These are phyloP conservation scores for Hypoxylon sp. DNA, from an alignment of 2,329 filamentous ascomycete genomes.

Conservation along the genomic window DNA sequence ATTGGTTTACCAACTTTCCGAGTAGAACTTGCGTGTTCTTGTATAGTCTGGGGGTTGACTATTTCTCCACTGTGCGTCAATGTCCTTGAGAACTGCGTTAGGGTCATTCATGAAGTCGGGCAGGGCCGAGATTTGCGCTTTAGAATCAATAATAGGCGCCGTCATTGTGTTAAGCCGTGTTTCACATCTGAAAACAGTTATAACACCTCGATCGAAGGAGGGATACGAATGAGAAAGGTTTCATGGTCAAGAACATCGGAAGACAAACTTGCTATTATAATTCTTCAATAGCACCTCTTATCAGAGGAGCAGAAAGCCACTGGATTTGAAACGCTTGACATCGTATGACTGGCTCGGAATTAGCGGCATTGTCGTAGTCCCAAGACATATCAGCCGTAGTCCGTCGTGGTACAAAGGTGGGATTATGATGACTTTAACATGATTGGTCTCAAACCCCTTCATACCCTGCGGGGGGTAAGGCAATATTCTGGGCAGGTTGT, in stretches of 20 bases:
- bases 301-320: not conserved
- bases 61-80: constrained; percentile 16
- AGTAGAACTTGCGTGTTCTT: constrained; percentile 13
- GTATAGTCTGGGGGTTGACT: constrained; percentile 11
- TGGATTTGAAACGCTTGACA: not conserved
- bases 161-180: not conserved
- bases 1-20: constrained; percentile 2
- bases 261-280: not conserved
- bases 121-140: not conserved
- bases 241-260: not conserved
- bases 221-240: not conserved
- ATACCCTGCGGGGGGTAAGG: too few species aligned
- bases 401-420: too few species aligned
- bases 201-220: not conserved
- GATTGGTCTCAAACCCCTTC: too few species aligned
- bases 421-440: too few species aligned
- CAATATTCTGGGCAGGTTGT: too few species aligned
- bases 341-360: not conserved
- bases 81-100: constrained; percentile 12
- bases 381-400: not conserved
- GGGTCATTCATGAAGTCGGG: constrained; percentile 15
- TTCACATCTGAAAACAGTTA: not conserved
- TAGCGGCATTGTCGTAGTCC: not conserved
- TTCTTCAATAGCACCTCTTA: not conserved
- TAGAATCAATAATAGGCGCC: not conserved